These are phyloP conservation scores for Ganoderma sp. DNA, from an alignment of 1,284 basidiomycete species.

Conservation along the genomic window DNA sequence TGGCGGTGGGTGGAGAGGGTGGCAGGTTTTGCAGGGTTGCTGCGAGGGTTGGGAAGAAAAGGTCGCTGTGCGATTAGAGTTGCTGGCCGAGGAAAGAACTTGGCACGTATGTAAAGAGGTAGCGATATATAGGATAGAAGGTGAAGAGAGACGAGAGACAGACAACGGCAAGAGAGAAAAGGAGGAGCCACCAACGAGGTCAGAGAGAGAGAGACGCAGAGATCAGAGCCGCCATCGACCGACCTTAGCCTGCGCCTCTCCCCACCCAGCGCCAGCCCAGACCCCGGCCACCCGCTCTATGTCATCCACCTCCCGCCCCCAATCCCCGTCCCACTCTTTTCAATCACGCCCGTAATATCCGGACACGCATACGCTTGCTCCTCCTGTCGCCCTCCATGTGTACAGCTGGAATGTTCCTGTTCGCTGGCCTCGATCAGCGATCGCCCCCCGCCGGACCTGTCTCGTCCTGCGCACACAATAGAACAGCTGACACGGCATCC, in stretches of 20 bases:
- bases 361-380: conserved; percentile 3
- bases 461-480: conserved; percentile 16
- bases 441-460: not conserved
- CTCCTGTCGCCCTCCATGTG: not conserved
- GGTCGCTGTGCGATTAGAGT: conserved; percentile 41
- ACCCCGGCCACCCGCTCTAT: conserved; percentile 1
- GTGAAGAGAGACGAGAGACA: conserved; percentile 43
- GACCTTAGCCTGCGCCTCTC: not conserved
- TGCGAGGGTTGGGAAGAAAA: conserved; percentile 34
- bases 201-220: conserved; percentile 37
- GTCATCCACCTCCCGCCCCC: not conserved
- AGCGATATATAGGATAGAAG: conserved; percentile 46
- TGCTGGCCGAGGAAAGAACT: conserved; percentile 36
- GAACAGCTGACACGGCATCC: conserved; percentile 7
- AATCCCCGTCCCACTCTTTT: conserved; percentile 2
- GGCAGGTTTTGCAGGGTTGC: conserved; percentile 31
- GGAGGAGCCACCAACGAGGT: conserved; percentile 42
- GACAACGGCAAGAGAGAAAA: conserved; percentile 42
- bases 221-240: conserved; percentile 19
- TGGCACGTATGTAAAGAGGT: conserved; percentile 43
- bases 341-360: not conserved
- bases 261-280: not conserved
- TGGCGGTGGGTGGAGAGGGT: conserved; percentile 29
- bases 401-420: not conserved
- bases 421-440: conserved; percentile 1